A percentile compares a stretch with the other conserved stretches of the same genome.
Conservation (phyloP, 2,329 filamentous ascomycete species). For the Penicillium aurantiogriseum region DNA sequence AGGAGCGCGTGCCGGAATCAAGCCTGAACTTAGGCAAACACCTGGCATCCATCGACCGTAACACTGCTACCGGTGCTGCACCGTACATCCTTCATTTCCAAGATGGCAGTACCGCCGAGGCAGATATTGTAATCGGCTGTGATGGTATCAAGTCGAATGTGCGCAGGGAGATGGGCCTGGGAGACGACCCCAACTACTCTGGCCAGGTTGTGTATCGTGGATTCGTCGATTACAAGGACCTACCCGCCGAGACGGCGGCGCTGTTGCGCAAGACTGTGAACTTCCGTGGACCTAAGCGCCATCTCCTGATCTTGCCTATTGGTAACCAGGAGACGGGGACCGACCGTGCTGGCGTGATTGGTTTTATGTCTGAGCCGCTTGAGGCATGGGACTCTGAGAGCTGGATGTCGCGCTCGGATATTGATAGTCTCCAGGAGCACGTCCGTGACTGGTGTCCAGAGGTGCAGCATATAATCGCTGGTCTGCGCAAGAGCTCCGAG, state of each 20-base stretch:
- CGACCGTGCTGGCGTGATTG: conserved; percentile 36
- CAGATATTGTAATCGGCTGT: conserved; percentile 47
- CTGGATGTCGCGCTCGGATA: conserved; percentile 35
- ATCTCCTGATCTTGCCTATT: conserved; percentile 40
- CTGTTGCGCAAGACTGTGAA: conserved; percentile 36
- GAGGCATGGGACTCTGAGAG: conserved; percentile 38
- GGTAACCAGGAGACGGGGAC: conserved; percentile 35
- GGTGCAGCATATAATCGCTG: conserved; percentile 35
- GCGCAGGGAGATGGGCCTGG: conserved; percentile 33
- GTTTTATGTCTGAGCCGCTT: conserved; percentile 40
- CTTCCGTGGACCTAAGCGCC: conserved; percentile 33
- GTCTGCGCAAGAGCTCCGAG: conserved; percentile 29
- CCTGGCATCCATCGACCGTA: conserved; percentile 23
- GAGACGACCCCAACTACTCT: conserved; percentile 33
- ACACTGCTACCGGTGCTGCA: conserved; percentile 16
- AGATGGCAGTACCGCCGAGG: conserved; percentile 44
- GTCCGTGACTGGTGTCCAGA: conserved; percentile 35
- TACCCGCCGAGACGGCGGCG: conserved; percentile 30
- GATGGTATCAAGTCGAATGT: conserved; percentile 53
- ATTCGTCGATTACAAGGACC: conserved; percentile 35
- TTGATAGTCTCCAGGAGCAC: conserved; percentile 36
- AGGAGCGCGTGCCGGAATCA: conserved; percentile 30
- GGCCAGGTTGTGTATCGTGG: conserved; percentile 42
- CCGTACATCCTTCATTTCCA: conserved; percentile 42
- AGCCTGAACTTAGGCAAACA: conserved; percentile 30